Percentiles rank a stretch among this genome's conserved stretches.
phyloP scores from a whole-genome alignment of 2,329 filamentous ascomycete genomes.

The Botrytis elliptica region DNA sequence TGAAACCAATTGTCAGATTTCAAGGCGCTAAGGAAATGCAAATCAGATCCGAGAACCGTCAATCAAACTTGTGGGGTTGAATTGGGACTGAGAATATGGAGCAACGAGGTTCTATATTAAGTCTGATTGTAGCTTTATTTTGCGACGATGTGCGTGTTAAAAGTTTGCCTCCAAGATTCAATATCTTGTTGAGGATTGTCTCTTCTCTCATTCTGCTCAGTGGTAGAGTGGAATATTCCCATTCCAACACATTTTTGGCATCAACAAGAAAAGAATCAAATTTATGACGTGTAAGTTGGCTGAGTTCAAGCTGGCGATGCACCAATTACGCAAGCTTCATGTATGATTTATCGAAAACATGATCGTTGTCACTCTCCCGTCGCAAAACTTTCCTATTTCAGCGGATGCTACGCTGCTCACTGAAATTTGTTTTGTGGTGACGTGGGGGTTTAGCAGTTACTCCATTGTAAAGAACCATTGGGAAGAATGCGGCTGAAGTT shows the following conservation, averaged over 20 bases:
- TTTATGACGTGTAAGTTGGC: too few relatives aligned
- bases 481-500: too few relatives aligned
- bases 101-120: too few relatives aligned
- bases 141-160: too few relatives aligned
- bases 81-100: not conserved
- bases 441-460: too few relatives aligned
- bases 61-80: not conserved
- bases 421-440: too few relatives aligned
- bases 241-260: too few relatives aligned
- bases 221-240: not conserved
- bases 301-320: too few relatives aligned
- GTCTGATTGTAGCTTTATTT: too few relatives aligned
- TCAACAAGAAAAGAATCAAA: fast-evolving
- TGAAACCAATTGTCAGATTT: too few relatives aligned
- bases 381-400: not conserved
- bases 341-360: not conserved
- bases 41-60: not conserved
- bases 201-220: not conserved
- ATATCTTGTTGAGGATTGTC: not conserved
- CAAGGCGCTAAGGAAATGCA: not conserved
- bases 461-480: too few relatives aligned
- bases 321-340: not conserved
- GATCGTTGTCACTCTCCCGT: not conserved
- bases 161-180: not conserved
- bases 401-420: too few relatives aligned